phyloP scores from a whole-genome alignment of 2,329 filamentous ascomycete genomes.

The Myriosclerotinia curreyana region DNA sequence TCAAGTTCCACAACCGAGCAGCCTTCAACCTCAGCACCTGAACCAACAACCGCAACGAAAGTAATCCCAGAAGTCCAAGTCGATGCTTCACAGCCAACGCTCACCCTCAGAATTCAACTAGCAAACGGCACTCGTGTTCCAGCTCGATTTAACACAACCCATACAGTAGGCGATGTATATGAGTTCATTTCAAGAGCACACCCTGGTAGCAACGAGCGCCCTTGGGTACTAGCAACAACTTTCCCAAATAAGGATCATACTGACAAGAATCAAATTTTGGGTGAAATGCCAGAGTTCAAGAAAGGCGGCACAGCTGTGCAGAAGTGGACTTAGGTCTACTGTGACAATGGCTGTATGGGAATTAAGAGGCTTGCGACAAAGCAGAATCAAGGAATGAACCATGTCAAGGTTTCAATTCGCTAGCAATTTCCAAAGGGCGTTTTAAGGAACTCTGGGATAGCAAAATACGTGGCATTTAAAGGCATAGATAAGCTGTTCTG shows the following conservation, averaged over 20 bases:
- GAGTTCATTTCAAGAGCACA: conserved; percentile 67
- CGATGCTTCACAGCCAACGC: conserved; percentile 63
- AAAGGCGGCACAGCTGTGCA: conserved; percentile 63
- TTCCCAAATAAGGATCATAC: conserved; percentile 80
- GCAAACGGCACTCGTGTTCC: conserved; percentile 73
- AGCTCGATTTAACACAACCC: conserved; percentile 77
- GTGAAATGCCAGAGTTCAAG: conserved; percentile 63
- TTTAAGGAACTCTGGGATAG: conserved; percentile 12
- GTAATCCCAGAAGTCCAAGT: conserved; percentile 46
- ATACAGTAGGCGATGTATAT: conserved; percentile 77
- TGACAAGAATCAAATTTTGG: conserved; percentile 59
- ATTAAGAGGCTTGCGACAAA: neutral
- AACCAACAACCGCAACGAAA: conserved; percentile 33
- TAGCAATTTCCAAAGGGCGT: conserved; percentile 10
- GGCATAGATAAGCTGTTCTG: conserved; percentile 8
- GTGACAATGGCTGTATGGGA: neutral
- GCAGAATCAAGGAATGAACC: neutral
- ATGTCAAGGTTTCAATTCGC: neutral
- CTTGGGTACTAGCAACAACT: conserved; percentile 75
- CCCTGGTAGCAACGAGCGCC: conserved; percentile 52
- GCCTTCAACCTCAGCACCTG: conserved; percentile 40
- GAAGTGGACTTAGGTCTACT: conserved; percentile 44
- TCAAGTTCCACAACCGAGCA: conserved; percentile 39
- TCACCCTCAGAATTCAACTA: conserved; percentile 73
- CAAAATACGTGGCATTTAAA: neutral